Base-by-base conservation (phyloP, 495 filamentous ascomycete species). In the Lasiosphaeriaceae sp. region DNA sequence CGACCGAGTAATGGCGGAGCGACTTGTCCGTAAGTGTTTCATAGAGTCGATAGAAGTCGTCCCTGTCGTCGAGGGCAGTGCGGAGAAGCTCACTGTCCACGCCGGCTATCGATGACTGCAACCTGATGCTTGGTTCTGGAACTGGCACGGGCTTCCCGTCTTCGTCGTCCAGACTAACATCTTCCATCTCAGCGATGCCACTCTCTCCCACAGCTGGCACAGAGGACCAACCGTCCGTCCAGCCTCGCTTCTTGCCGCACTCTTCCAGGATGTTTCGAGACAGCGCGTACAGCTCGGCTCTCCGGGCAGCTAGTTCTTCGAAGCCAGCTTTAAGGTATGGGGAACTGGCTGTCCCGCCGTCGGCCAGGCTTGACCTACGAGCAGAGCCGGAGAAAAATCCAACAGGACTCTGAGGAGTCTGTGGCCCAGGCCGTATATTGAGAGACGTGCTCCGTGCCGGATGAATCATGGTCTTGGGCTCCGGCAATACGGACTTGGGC, bases 231-330 rank as follows among this genome's bases (percentile, higher is more conserved):
- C 86, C 90, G 53, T 88, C 80, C 11, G 75, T 77, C 92, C 93
- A 97, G 9, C 86, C 88, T 29, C 83, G 75, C 50, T 84, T 81
- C 62, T 79, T 82, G 11, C 88, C 92, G 60, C 90, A 79, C 52
- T 82, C 80, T 61, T 92, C 88, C 4, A 97, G 77, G 14, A 90
- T 80, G 47, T 87, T 89, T 59, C 93, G 79, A 16, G 88, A 90
- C 29, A 97, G 70, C n/a, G 89, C 70, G 56, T 87, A 83, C 6
- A 98, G 75, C 61, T 96, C 89, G 21, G 88, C 93, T 68, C 93
- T 79, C 50, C 79, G 83, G 24, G 86, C 87, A 41, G 92, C 89
- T n/a, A 97, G 76, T 43, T 96, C 87, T 66, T 94, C 87, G 11
- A 90, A 74, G 0, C 92, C 92, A 9, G 83, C 76, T 63, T 85